Base-by-base conservation (phyloP, 441 rosid species). In the Metrosideros polymorpha region DNA sequence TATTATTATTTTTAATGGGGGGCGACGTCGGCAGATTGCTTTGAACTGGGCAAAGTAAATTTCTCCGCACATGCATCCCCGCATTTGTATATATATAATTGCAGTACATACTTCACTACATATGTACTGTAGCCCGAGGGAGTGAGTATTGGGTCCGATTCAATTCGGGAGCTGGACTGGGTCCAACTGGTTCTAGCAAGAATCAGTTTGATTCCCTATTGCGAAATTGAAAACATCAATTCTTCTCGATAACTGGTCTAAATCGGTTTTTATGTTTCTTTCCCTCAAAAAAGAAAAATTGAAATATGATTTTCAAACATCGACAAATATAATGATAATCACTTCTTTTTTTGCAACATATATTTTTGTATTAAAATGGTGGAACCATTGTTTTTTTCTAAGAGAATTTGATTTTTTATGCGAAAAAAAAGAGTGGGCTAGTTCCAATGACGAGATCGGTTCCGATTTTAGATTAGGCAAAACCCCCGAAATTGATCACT, bases 201-300 rank as follows among this genome's bases (percentile, higher is more conserved):
- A 30, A 1, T 7, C 35, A 4, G 8, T 35, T 35, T 0, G 0
- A 4, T 18, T 32, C 1, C 4, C 0, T 12, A 6, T 61, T 4
- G 17, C 75, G 7, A 17, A 2, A 15, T 61, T 0, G 6, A 59
- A 59, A 29, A 5, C 3, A 4, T 12, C 3, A 15, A 1, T 15
- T 29, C 9, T 15, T 14, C 5, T 4, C 0, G 0, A 59, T 35
- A 59, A 29, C 18, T 5, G n/a, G 15, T 14, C 2, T 29, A 14
- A 29, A 59, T 3, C 22, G 53, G 6, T 49, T 3, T 49, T 49
- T 6, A 52, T 17, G 22, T 7, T 17, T 18, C 22, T 17, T 52
- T 43, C 7, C 1, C 45, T 8, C 1, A 43, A 43, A 43, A 43
- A 43, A 43, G 7, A 43, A 43, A n/a, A n/a, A n/a, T n/a, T n/a